phyloP scores from a whole-genome alignment of 2,329 filamentous ascomycete species.

The Purpureocillium lavendulum region DNA sequence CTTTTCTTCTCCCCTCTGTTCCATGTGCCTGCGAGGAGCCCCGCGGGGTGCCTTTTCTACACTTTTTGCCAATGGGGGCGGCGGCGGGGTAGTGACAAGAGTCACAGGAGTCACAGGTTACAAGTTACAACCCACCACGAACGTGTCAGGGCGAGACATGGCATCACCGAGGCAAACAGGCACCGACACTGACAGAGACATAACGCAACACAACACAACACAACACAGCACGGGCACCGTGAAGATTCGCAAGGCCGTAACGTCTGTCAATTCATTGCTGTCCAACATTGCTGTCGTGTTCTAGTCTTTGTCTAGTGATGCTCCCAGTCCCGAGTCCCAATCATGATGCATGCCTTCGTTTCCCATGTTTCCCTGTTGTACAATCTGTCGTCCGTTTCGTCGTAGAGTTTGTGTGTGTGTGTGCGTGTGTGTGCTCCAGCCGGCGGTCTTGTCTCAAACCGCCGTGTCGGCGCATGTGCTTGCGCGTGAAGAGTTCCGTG shows the following conservation, averaged over 20 bases:
- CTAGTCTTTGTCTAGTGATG: background rate
- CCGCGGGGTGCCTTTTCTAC: background rate
- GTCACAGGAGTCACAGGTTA: background rate
- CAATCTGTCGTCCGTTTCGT: background rate
- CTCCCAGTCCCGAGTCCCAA: too few relatives aligned
- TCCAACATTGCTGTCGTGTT: conserved; percentile 5
- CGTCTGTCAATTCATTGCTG: background rate
- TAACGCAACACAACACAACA: too few relatives aligned
- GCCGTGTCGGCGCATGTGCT: too few relatives aligned
- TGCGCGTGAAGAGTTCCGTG: too few relatives aligned
- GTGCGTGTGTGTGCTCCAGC: too few relatives aligned
- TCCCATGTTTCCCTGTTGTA: background rate
- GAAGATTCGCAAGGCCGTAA: too few relatives aligned
- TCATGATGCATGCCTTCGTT: background rate
- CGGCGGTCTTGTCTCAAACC: too few relatives aligned
- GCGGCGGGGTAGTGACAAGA: background rate
- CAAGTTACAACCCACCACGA: too few relatives aligned
- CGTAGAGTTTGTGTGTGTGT: too few relatives aligned
- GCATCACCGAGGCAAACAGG: background rate
- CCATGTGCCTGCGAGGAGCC: background rate
- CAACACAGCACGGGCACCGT: background rate
- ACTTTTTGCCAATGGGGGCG: background rate
- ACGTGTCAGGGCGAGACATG: background rate
- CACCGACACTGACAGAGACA: too few relatives aligned
- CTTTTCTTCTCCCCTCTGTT: too few relatives aligned